Percentiles rank a stretch among this genome's conserved stretches.
Evolutionary conservation across 2,329 filamentous ascomycete genomes (phyloP).

Genomic region (Keithomyces neogunnii): DNA sequence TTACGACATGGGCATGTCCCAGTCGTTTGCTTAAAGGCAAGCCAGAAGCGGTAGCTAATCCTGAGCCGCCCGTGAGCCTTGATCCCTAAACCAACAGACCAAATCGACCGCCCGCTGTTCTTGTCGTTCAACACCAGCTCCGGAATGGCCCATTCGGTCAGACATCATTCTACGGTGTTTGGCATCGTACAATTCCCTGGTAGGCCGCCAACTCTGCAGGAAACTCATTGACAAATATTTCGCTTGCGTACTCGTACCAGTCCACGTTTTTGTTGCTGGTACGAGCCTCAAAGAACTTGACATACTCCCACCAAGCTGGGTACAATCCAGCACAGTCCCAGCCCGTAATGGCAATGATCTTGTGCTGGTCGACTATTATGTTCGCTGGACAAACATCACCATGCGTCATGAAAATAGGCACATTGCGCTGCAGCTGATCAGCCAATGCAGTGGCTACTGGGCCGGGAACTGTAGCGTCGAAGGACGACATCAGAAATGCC

Average conservation of each 20-base stretch:
- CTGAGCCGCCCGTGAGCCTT: no score
- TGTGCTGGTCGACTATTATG: constrained; percentile 17
- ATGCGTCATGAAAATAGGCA: constrained; percentile 15
- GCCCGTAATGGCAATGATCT: constrained; percentile 17
- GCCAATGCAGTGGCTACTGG: constrained; percentile 13
- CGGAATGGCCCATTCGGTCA: background rate
- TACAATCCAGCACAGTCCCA: constrained; percentile 25
- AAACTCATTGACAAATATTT: constrained; percentile 18
- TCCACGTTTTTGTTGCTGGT: constrained; percentile 18
- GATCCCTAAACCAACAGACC: no score
- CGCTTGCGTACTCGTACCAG: constrained; percentile 22
- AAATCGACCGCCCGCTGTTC: no score
- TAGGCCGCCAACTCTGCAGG: constrained; percentile 20
- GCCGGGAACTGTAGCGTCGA: constrained; percentile 16
- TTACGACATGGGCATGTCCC: background rate
- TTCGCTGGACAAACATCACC: constrained; percentile 19
- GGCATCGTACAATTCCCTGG: constrained; percentile 21
- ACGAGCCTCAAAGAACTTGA: constrained; percentile 23
- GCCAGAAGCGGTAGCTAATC: no score
- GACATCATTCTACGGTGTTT: constrained; percentile 11
- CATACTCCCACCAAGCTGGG: constrained; percentile 26
- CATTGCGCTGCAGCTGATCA: constrained; percentile 11
- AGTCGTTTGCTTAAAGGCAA: background rate
- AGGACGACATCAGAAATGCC: constrained; percentile 17
- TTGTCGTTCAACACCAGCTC: no score